Base-by-base conservation (phyloP, 345 rosid genomes). In the Rubroshorea leprosula region DNA sequence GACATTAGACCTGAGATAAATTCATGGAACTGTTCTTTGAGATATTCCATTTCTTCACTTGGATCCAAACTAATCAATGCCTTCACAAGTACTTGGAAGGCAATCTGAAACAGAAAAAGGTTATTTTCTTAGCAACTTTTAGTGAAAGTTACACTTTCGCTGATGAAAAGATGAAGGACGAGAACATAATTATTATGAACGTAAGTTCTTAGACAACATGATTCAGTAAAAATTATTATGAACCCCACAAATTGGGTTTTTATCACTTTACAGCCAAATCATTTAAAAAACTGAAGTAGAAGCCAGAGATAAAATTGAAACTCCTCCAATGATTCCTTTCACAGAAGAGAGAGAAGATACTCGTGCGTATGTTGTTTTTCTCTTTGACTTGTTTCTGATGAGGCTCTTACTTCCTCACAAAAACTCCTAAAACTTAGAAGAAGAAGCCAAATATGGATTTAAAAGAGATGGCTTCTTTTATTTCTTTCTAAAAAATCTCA, bases 1-100 rank as follows among this genome's bases (percentile, higher is more conserved):
- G 97, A 85, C 92, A 93, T 90, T 55, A 93, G 96, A 23, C 99
- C 99, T 14, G 73, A 67, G 60, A 87, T 87, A 56, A 94, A 94
- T 61, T 79, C 69, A 64, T 87, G 92, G 63, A 90, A 94, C 48
- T 85, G 86, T 78, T 77, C 67, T 70, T 83, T 87, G 7, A 94
- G 73, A 16, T 66, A 66, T 31, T 82, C 84, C 77, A 93, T 82
- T 57, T 90, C 19, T 13, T 39, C 52, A 62, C 93, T 92, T 49
- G 88, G 82, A 67, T 94, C 94, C 81, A 90, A 70, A 66, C 89
- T 90, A 65, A 94, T 85, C 89, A 94, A 74, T 48, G 87, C 90
- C 65, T 87, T 90, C 56, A 84, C 96, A 13, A 94, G 85, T 43
- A 94, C 84, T 69, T 85, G 87, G 52, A 94, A 94, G 39, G 97